A percentile compares a stretch with the other conserved stretches of the same genome.
Conservation (phyloP, 2,329 filamentous ascomycete genomes). For the Dactylellina parvicollis region DNA sequence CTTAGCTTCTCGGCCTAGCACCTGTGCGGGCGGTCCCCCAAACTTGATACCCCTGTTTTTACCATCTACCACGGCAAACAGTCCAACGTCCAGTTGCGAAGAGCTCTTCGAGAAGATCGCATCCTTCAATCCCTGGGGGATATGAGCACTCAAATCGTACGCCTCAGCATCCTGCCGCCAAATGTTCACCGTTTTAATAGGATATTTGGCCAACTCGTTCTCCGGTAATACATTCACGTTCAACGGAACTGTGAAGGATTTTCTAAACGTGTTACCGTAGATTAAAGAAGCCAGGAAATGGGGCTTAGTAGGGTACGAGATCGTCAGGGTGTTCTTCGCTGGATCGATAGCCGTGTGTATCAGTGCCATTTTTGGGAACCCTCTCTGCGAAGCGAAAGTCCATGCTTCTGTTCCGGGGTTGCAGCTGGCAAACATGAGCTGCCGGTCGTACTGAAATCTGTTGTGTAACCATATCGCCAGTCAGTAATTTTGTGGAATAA, state of each 20-base stretch:
- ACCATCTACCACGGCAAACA: conserved; percentile 74
- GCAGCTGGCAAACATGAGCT: conserved; percentile 76
- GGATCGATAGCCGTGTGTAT: conserved; percentile 69
- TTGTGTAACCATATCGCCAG: conserved; percentile 24
- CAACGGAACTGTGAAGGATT: conserved; percentile 74
- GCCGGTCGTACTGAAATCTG: conserved; percentile 76
- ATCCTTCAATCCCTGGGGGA: conserved; percentile 58
- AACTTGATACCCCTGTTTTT: conserved; percentile 70
- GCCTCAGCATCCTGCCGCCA: conserved; percentile 69
- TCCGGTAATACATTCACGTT: conserved; percentile 65
- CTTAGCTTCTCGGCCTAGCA: conserved; percentile 72
- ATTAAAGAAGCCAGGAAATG: conserved; percentile 42
- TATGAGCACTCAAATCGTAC: conserved; percentile 63
- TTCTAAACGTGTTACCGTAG: conserved; percentile 64
- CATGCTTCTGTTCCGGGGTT: conserved; percentile 66
- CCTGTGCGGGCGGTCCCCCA: conserved; percentile 69
- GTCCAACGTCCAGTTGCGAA: conserved; percentile 64
- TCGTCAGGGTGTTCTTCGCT: conserved; percentile 41
- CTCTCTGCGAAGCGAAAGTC: conserved; percentile 76
- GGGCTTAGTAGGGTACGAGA: conserved; percentile 54
- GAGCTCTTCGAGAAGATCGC: conserved; percentile 45
- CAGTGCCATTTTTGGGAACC: conserved; percentile 76
- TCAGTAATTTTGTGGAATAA: too few species aligned
- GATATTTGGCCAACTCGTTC: conserved; percentile 70
- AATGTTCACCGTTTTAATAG: conserved; percentile 70